Evolutionary conservation across 1,284 basidiomycete species (phyloP), one percentile per base, ranked within the genome.

Genomic region (Apiotrichum brassicae): DNA sequence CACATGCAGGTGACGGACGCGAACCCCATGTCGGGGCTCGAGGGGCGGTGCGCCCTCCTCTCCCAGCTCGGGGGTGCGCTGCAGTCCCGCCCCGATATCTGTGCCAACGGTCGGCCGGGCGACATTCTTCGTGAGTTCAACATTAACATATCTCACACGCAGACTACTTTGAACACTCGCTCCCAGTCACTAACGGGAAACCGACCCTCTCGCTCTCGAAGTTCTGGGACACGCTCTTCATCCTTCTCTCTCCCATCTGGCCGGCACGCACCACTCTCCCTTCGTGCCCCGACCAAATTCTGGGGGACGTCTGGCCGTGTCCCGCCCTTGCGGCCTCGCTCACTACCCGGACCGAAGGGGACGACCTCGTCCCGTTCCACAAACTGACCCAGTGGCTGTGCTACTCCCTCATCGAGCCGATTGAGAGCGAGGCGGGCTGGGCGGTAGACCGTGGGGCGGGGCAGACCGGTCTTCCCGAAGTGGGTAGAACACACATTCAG

Each of bases 301-400:
- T 94, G 12, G 92, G 92, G 24, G 92, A 95, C 65, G 90, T 91
- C 38, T 95, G 92, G 92, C 84, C 83, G 6, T 90, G 86, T 59
- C 70, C 78, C 3, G 78, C 80, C 1, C 77, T 86, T 41, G 72
- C 70, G 11, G 49, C 52, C 24, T 40, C 56, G 2, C 57, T 70
- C 22, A 39, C 43, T 3, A 32, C 54, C 16, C 53, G 58, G 14
- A 57, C 61, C 23, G 78, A 82, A 57, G 82, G 81, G 41, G 82
- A 84, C 53, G 78, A 83, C 53, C 76, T 90, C 44, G 89, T 97
- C 3, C 87, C 90, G 0, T 97, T 97, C 77, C 93, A 97, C 76
- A 97, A 97, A 68, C 79, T 97, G 42, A 88, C 87, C 0, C 87
- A 89, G 57, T 97, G 94, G 93, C 79, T 87, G 51, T 85, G 86